Conservation (phyloP, 495 filamentous ascomycete species). For the Talaromyces ruber region DNA sequence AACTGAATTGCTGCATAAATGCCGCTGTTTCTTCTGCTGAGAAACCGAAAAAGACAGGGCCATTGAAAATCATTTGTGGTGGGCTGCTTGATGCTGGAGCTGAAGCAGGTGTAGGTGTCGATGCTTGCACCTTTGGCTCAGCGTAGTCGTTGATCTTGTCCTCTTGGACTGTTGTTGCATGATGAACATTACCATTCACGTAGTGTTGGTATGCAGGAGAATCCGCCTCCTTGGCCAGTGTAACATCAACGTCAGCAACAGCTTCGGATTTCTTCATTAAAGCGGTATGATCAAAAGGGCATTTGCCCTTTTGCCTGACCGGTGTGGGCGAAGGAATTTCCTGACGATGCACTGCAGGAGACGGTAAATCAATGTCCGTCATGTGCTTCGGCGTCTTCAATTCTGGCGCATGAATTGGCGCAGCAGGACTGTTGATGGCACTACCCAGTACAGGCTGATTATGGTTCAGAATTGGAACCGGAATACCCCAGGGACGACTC, state of each 20-base stretch:
- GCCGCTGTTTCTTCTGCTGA: conserved; percentile 66
- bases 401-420: conserved; percentile 13
- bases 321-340: conserved; percentile 9
- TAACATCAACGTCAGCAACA: neutral
- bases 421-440: conserved; percentile 17
- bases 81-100: conserved; percentile 8
- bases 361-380: conserved; percentile 4
- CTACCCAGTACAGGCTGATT: neutral
- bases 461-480: conserved; percentile 51
- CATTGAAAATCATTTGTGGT: conserved; percentile 70
- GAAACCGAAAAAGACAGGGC: conserved; percentile 86
- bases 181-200: neutral
- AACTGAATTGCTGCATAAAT: conserved; percentile 43
- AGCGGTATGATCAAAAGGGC: conserved; percentile 38
- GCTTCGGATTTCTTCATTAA: conserved; percentile 14
- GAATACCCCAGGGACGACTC: conserved; percentile 84
- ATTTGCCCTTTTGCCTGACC: conserved; percentile 26
- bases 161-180: neutral
- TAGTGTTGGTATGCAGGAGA: neutral
- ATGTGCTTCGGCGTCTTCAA: conserved; percentile 9
- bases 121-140: neutral
- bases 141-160: neutral
- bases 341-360: conserved; percentile 6
- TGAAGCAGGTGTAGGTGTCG: neutral
- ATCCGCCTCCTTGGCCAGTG: neutral